A percentile compares a stretch with the other conserved stretches of the same genome.
Conservation (phyloP, 2,329 filamentous ascomycete species). For the Fusarium sp. region DNA sequence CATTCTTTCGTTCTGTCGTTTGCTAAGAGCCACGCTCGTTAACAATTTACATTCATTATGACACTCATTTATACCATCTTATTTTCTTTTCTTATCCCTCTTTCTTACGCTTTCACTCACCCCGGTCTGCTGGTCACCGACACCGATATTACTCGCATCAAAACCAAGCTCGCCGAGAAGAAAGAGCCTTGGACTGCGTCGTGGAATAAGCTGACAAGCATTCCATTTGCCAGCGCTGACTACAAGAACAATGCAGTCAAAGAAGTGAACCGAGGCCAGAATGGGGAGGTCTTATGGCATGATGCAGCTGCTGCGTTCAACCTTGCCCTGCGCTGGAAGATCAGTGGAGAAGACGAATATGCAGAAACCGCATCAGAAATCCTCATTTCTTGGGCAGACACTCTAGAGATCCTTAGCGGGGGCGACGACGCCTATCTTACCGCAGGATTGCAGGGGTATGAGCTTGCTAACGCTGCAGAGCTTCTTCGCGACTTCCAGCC, state of each 20-base stretch:
- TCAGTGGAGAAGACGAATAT: not conserved
- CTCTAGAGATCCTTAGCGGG: not conserved
- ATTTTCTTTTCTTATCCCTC: conserved; percentile 40
- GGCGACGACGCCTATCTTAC: conserved; percentile 43
- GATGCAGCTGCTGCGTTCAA: conserved; percentile 1
- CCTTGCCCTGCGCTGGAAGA: not conserved
- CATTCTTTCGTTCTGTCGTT: not conserved
- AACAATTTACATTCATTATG: not conserved
- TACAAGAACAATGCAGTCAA: not conserved
- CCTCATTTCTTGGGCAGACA: not conserved
- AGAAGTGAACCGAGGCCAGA: not conserved
- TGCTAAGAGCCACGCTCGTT: not conserved
- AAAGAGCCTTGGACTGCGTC: not conserved
- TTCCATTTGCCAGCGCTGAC: not conserved
- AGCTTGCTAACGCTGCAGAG: conserved; percentile 58
- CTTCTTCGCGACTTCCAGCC: conserved; percentile 48
- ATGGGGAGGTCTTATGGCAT: not conserved
- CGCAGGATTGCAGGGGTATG: conserved; percentile 56
- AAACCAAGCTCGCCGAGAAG: not conserved
- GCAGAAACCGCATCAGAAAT: not conserved
- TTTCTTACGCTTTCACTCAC: not conserved
- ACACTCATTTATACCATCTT: not conserved
- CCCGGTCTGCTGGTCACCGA: not conserved
- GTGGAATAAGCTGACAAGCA: not conserved
- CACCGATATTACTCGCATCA: not conserved